Evolutionary conservation across 495 filamentous ascomycete genomes (phyloP).

Genomic region (Staphylotrichum tortipilum): DNA sequence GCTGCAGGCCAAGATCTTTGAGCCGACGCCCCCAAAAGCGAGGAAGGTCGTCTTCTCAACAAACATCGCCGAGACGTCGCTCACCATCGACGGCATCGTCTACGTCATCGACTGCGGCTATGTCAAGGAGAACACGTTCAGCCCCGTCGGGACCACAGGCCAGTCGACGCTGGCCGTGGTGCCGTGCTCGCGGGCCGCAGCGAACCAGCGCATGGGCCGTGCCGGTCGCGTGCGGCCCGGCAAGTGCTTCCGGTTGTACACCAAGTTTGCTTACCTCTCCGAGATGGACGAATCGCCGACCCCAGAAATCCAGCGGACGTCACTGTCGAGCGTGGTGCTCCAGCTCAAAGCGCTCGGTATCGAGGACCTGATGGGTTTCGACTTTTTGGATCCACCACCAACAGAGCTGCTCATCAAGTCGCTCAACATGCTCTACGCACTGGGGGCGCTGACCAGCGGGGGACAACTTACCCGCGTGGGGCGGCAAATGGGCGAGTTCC

Average conservation of each 20-base stretch:
- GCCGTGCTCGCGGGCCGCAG: slow-evolving; percentile 87
- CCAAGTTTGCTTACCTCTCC: slow-evolving; percentile 88
- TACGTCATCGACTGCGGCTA: slow-evolving; percentile 90
- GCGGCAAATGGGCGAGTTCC: slow-evolving; percentile 94
- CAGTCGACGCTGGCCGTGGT: slow-evolving; percentile 90
- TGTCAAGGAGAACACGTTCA: slow-evolving; percentile 93
- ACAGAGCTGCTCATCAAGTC: slow-evolving; percentile 86
- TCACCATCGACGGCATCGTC: slow-evolving; percentile 86
- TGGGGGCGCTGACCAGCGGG: slow-evolving; percentile 81
- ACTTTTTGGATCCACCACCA: slow-evolving; percentile 92
- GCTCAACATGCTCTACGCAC: slow-evolving; percentile 84
- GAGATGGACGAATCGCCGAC: slow-evolving; percentile 90
- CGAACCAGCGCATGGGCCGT: slow-evolving; percentile 85
- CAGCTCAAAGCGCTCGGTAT: slow-evolving; percentile 87
- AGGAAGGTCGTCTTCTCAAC: slow-evolving; percentile 84
- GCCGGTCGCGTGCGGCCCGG: slow-evolving; percentile 89
- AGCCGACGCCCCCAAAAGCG: slow-evolving; percentile 70
- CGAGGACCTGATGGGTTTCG: slow-evolving; percentile 87
- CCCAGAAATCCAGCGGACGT: slow-evolving; percentile 89
- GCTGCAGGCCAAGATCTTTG: slow-evolving; percentile 80
- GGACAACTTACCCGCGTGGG: slow-evolving; percentile 89
- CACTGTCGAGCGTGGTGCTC: slow-evolving; percentile 75
- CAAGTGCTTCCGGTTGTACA: slow-evolving; percentile 92
- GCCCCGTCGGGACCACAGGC: slow-evolving; percentile 63
- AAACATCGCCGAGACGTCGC: slow-evolving; percentile 82